Base-by-base conservation (phyloP, 495 filamentous ascomycete species). In the Lophium mytilinum region DNA sequence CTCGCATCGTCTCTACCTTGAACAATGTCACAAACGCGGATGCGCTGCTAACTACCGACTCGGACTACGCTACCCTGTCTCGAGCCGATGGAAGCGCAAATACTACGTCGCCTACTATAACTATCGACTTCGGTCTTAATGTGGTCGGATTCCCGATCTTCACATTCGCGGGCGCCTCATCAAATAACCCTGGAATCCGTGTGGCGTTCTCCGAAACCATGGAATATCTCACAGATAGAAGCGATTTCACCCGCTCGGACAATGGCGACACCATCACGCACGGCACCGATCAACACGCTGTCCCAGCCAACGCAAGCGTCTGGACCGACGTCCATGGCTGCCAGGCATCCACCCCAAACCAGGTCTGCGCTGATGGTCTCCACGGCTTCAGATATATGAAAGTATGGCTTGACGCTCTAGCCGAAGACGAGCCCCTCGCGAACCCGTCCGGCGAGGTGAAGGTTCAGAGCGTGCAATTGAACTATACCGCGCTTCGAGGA, bases 311-410 rank as follows among this genome's bases (percentile, higher is more conserved):
- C 4, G 59, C 68, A 5, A 75, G 68, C 49, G 71, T 66, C 11
- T 78, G 76, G 76, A 69, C 65, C 15, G 66, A 74, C 56, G 50
- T 61, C 3, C 65, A 67, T 56, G 73, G 73, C 39, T 78, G 76
- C 50, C 57, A 68, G 43, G 62, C 69, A 41, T 60, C 59, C 42
- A 63, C 47, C 36, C 12, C 11, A 2, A 41, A 14, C 11, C 43
- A 70, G 50, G 76, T 78, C 15, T 78, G 75, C 63, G 69, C 72
- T 2, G 75, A 78, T 54, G 75, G 75, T 10, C 60, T 78, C 7
- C 75, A 76, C 47, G 75, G 72, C 11, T 78, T 76, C 66, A 68
- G 75, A 10, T 78, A 78, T 51, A 43, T 78, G 53, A 74, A 69
- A 50, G 70, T 78, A 9, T 70, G 65, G 47, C 61, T 78, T 6